Base-by-base conservation (phyloP, 257 asterid species). In the Henckelia pumila region DNA sequence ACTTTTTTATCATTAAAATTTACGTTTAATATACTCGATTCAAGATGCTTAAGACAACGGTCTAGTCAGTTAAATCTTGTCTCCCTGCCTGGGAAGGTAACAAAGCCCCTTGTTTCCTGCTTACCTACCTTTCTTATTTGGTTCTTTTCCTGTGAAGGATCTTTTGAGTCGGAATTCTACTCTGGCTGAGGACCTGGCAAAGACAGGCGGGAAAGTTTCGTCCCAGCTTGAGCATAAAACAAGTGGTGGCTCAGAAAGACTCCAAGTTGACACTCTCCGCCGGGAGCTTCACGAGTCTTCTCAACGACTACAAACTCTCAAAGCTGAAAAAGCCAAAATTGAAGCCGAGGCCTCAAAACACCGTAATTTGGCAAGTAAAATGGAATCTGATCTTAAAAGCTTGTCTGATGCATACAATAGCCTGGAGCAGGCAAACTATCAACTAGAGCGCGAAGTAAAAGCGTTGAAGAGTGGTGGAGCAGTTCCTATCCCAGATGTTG, bases 381-480 rank as follows among this genome's bases (percentile, higher is more conserved):
- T 81, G 49, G 98, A 93, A 80, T 85, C 92, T 17, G 99, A 93
- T 59, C 94, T 93, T 21, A 80, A 86, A 73, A 88, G 97, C 74
- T 75, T 93, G 73, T 93, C 99, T 2, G 92, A 86, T 73, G 99
- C 99, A 13, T 93, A 90, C 83, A 88, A 90, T 69, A 86, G 99
- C 75, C 84, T 93, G n/a, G 99, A 90, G 72, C 87, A 86, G 82
- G 84, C 86, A 1, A 93, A 93, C 83, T 84, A 76, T 78, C 84
- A 78, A 65, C 85, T 90, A 52, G 99, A 93, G 66, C 77, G 69
- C 13, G 96, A 90, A 80, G 70, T 93, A 9, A 81, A 86, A 66
- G 72, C 80, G n/a, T 61, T 85, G 56, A 83, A 81, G 67, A 81
- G 73, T 47, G 80, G 86, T 7, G 97, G 87, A 59, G 83, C 83